These are phyloP conservation scores for Cucumis cinereus DNA, from an alignment of 306 rosid species.

Conservation along the genomic window DNA sequence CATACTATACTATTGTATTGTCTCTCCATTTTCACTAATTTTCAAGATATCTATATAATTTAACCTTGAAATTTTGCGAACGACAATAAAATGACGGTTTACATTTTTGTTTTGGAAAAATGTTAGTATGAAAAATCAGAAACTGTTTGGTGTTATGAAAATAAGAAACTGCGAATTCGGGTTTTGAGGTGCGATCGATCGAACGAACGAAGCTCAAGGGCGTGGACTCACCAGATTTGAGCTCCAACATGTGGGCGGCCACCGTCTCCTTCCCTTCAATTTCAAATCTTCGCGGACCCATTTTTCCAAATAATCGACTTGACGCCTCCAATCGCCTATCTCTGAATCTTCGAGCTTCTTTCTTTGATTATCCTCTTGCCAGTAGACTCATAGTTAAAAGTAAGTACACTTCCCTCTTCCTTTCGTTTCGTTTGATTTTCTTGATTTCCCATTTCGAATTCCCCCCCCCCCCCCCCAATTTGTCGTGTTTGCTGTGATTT, in stretches of 20 bases:
- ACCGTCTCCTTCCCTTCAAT: constrained; percentile 23
- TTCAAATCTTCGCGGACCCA: constrained; percentile 3
- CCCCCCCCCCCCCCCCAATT: neutral
- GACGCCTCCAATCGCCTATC: neutral
- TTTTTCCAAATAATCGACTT: neutral
- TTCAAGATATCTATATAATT: no score
- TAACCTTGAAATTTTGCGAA: no score
- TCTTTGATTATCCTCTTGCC: constrained; percentile 58
- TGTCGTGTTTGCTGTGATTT: neutral
- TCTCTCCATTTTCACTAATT: no score
- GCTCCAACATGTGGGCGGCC: constrained; percentile 5
- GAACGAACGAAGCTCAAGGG: neutral
- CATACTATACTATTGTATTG: no score
- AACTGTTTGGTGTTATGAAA: no score
- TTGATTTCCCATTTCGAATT: neutral
- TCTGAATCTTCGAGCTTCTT: constrained; percentile 37
- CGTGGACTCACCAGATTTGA: neutral
- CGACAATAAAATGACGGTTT: no score
- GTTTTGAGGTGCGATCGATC: neutral
- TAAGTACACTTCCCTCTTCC: constrained; percentile 14
- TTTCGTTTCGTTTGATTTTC: neutral
- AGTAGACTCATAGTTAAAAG: constrained; percentile 63
- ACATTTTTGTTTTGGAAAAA: no score
- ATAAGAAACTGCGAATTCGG: neutral
- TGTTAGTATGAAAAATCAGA: no score